These are phyloP conservation scores for Sistotremastrum suecicum DNA, from an alignment of 768 basidiomycete species.

Conservation along the genomic window DNA sequence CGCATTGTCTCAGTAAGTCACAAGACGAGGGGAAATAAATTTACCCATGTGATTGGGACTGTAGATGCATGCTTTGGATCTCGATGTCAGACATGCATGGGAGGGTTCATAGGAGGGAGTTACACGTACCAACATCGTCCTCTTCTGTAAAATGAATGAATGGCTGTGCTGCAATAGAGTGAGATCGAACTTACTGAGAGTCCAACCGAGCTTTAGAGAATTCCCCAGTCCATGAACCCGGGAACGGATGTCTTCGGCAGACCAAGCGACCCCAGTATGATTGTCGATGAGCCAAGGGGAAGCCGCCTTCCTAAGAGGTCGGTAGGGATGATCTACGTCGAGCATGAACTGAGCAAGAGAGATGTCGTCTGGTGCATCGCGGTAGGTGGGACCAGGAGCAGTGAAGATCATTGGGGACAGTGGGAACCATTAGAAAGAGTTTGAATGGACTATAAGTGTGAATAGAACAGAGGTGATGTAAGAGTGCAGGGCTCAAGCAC, in stretches of 20 bases:
- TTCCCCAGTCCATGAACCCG: constrained; percentile 1
- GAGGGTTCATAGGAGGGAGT: constrained; percentile 19
- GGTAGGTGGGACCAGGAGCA: too few species aligned
- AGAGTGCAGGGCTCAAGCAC: too few species aligned
- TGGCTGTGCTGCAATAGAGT: too few species aligned
- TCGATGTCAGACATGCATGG: not conserved
- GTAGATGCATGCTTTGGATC: constrained; percentile 38
- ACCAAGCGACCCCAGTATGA: constrained; percentile 1
- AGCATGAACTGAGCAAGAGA: constrained; percentile 4
- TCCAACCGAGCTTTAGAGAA: not conserved
- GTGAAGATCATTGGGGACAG: too few species aligned
- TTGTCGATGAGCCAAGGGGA: constrained; percentile 4
- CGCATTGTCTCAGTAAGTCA: not conserved
- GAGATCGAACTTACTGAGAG: too few species aligned
- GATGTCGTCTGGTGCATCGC: not conserved
- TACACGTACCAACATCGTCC: constrained; percentile 12
- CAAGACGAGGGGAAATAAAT: constrained; percentile 4
- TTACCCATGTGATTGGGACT: constrained; percentile 55
- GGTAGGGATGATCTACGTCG: constrained; percentile 2
- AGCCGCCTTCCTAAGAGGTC: constrained; percentile 1
- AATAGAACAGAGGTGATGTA: too few species aligned
- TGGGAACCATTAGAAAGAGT: too few species aligned
- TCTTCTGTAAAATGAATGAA: constrained; percentile 2
- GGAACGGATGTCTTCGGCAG: constrained; percentile 1
- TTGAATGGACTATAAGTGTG: too few species aligned